Evolutionary conservation across 768 basidiomycete species (phyloP).

Genomic region (Termitomyces sp.): DNA sequence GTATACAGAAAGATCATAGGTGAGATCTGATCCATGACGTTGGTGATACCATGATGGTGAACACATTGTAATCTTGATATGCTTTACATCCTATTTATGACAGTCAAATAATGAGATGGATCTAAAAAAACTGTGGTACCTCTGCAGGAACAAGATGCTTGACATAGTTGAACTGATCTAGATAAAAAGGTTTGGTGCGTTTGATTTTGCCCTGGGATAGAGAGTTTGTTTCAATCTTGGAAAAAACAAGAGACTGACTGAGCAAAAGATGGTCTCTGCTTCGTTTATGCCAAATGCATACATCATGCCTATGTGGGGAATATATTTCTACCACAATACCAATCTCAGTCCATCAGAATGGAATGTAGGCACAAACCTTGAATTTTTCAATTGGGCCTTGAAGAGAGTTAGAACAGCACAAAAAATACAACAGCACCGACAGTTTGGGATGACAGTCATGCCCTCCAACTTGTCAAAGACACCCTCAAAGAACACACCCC

Average conservation of each 20-base stretch:
- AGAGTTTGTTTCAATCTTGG: constrained; percentile 11
- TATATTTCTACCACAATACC: constrained; percentile 29
- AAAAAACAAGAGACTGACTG: constrained; percentile 20
- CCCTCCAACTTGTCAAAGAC: constrained; percentile 65
- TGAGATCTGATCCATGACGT: constrained; percentile 52
- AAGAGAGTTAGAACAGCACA: not conserved
- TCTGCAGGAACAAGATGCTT: constrained; percentile 52
- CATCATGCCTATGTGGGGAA: constrained; percentile 42
- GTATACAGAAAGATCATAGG: constrained; percentile 57
- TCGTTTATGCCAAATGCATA: constrained; percentile 32
- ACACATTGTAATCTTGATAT: constrained; percentile 67
- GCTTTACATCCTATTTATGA: constrained; percentile 42
- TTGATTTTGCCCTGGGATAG: constrained; percentile 52
- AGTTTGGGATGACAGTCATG: constrained; percentile 47
- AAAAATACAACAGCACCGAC: constrained; percentile 22
- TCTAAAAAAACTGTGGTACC: constrained; percentile 21
- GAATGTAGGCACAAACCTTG: constrained; percentile 32
- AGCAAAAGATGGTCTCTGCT: constrained; percentile 36
- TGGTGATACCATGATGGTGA: constrained; percentile 72
- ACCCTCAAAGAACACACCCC: constrained; percentile 57
- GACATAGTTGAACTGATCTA: constrained; percentile 57
- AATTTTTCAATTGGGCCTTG: constrained; percentile 42
- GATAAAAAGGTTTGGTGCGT: constrained; percentile 56
- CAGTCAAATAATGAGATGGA: not conserved
- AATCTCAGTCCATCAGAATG: not conserved